Evolutionary conservation across 73 alveolate species (phyloP), one percentile per base, ranked within the genome.

Genomic region (Breviolum minutum): DNA sequence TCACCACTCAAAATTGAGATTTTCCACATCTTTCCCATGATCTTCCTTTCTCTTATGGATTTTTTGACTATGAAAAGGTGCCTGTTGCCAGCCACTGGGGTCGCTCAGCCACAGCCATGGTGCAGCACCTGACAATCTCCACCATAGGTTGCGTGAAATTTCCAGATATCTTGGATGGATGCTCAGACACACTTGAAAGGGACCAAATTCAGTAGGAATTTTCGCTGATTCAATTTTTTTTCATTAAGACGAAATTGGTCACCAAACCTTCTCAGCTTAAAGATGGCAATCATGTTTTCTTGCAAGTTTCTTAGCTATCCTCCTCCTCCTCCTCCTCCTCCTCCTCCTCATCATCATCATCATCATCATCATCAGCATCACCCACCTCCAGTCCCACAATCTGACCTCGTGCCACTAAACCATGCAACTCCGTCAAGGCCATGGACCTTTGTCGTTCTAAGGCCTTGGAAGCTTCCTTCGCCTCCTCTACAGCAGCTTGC

Each of bases 71-170:
- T 40, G 30, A 20, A 20, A 71, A 20, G 74, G 63, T 66, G 24
- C 88, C 90, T 92, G 98, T 68, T 92, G 98, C 98, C 98, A 92
- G 64, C 90, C 86, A 6, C 91, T 84, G 27, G 98, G 98, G 74
- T 92, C 98, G 83, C 98, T 92, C 90, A 92, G 73, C 98, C 98
- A 92, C 68, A 92, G 90, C 98, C 98, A 92, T 7, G 98, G 98
- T 90, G 76, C 76, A 30, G 98, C 91, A 22, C 98, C 98, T 92
- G 89, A 60, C 90, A 54, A 14, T 10, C 24, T 77, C 13, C 61
- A 64, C 90, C 90, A 68, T 17, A 68, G 77, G n/a, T 22, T 0
- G 77, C 4, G 77, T 14, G n/a, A 68, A 68, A 40, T 0, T 40
- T 40, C 54, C 54, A 40, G 54, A 40, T 40, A 40, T 40, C 54